Percentiles rank a stretch among this genome's conserved stretches.
Conservation (phyloP, 2,329 filamentous ascomycete species). For the Aspergillus flavus region DNA sequence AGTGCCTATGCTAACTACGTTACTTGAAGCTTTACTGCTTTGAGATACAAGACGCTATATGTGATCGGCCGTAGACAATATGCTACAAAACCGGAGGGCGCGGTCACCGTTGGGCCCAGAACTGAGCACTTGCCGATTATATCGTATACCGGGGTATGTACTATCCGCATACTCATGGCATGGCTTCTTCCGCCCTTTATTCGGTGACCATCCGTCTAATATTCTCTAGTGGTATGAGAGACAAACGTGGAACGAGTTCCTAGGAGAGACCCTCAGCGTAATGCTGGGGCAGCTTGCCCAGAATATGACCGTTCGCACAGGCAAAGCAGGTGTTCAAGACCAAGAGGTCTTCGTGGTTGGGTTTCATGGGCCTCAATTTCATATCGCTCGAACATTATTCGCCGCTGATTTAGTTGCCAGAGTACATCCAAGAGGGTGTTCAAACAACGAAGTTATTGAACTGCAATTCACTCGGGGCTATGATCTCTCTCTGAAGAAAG, state of each 20-base stretch:
- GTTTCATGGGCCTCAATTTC: slow-evolving; percentile 4
- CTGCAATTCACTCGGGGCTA: slow-evolving; percentile 16
- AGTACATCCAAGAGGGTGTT: slow-evolving; percentile 4
- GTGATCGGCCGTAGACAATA: slow-evolving; percentile 4
- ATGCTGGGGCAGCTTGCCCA: slow-evolving; percentile 17
- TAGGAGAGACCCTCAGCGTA: slow-evolving; percentile 12
- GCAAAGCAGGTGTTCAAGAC: neutral
- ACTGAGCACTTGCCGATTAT: slow-evolving; percentile 1
- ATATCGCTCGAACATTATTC: slow-evolving; percentile 10
- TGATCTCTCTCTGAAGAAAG: slow-evolving; percentile 14
- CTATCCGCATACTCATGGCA: neutral
- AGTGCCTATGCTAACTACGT: neutral
- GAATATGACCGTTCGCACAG: neutral
- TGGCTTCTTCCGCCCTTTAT: neutral
- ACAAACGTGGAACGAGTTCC: slow-evolving; percentile 15
- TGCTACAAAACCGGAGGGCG: neutral
- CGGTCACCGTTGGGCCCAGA: neutral
- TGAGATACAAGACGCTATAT: neutral
- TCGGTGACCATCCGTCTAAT: neutral
- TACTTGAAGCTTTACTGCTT: neutral
- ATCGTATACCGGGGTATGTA: slow-evolving; percentile 9
- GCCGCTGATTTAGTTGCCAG: neutral
- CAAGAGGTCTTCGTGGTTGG: slow-evolving; percentile 13
- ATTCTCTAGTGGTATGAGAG: slow-evolving; percentile 11
- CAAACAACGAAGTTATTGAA: slow-evolving; percentile 1